Evolutionary conservation across 1,284 basidiomycete genomes (phyloP).

Genomic region (Rhodofomes roseus): DNA sequence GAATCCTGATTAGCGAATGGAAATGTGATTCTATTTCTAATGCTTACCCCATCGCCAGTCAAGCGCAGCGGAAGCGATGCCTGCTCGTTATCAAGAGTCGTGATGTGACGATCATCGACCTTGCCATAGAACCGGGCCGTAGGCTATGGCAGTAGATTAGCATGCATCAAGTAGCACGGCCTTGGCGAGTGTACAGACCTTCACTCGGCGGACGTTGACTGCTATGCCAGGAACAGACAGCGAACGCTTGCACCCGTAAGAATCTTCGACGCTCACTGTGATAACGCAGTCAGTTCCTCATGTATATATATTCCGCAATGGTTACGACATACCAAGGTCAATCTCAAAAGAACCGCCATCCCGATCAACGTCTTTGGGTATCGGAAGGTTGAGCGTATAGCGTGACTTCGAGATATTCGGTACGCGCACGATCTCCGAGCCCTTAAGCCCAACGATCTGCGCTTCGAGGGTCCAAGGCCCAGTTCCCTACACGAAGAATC

Average conservation of each 20-base stretch:
- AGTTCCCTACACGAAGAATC: slow-evolving; percentile 55
- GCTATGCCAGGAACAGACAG: slow-evolving; percentile 77
- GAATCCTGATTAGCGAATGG: slow-evolving; percentile 3
- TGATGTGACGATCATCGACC: slow-evolving; percentile 49
- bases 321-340: slow-evolving; percentile 54
- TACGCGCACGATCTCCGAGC: slow-evolving; percentile 57
- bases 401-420: slow-evolving; percentile 51
- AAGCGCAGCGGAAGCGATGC: slow-evolving; percentile 77
- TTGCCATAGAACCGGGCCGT: slow-evolving; percentile 83
- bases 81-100: slow-evolving; percentile 75
- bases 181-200: slow-evolving; percentile 53
- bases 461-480: slow-evolving; percentile 84
- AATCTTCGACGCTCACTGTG: slow-evolving; percentile 82
- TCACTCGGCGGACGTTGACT: slow-evolving; percentile 86
- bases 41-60: slow-evolving; percentile 80
- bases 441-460: slow-evolving; percentile 68
- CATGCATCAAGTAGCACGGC: no score
- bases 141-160: slow-evolving; percentile 45
- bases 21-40: background rate
- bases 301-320: background rate
- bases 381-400: slow-evolving; percentile 60
- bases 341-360: slow-evolving; percentile 81
- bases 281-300: background rate
- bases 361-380: slow-evolving; percentile 63
- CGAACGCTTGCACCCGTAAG: slow-evolving; percentile 81